Evolutionary conservation across 148 eudicot species (phyloP).

Genomic region (Vaccinium darrowii): DNA sequence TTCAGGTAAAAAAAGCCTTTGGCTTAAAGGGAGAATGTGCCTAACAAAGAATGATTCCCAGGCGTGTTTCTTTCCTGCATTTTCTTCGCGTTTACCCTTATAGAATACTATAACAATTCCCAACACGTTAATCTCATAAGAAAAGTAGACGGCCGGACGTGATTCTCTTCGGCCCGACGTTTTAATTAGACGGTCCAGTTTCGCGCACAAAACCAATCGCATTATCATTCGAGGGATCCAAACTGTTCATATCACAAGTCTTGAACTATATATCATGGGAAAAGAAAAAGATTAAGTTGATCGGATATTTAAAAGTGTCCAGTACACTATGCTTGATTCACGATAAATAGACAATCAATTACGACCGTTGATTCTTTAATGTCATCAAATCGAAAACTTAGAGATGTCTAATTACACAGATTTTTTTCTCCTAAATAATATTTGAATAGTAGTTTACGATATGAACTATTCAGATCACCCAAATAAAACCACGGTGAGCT

Average conservation of each 20-base stretch:
- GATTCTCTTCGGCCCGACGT: not conserved
- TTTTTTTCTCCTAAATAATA: not conserved
- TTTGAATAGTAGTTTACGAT: not conserved
- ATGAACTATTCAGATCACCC: not conserved
- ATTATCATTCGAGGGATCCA: not conserved
- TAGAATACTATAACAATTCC: too few relatives aligned
- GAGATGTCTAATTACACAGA: not conserved
- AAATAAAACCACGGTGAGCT: not conserved
- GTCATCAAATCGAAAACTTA: not conserved
- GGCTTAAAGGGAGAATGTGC: not conserved
- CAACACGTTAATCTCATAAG: not conserved
- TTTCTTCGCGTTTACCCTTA: not conserved
- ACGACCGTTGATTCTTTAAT: not conserved
- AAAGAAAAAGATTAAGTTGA: not conserved
- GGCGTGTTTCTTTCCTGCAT: not conserved
- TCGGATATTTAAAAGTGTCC: not conserved
- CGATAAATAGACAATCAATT: not conserved
- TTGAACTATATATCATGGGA: not conserved
- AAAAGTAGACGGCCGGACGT: not conserved
- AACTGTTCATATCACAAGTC: not conserved
- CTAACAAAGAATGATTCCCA: not conserved
- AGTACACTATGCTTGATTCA: not conserved
- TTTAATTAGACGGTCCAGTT: not conserved
- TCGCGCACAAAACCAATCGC: not conserved
- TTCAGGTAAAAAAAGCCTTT: not conserved